Evolutionary conservation across 2,329 filamentous ascomycete species (phyloP), one percentile per base, ranked within the genome.

Genomic region (Cryphonectria radicalis): DNA sequence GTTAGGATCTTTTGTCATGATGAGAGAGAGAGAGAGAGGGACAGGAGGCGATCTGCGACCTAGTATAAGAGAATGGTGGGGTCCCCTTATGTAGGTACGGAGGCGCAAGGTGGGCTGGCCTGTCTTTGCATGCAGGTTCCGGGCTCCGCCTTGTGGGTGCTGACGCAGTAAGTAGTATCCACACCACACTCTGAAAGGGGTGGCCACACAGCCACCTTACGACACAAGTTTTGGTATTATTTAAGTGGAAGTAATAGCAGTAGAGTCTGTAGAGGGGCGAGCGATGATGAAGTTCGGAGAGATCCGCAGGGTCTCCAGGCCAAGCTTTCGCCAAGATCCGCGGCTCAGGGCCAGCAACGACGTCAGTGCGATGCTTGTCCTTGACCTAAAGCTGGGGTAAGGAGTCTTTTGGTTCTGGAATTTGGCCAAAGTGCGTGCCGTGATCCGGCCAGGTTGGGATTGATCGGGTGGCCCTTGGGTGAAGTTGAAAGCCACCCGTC

Each of bases 291-390:
- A 22, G 35, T 46, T 14, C 62, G 63, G 57, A 53, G 59, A 32
- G 28, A 70, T 50, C 46, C 57, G n/a, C 55, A 67, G 67, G 70
- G 69, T 60, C 35, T 43, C 53, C 50, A 60, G 66, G 73, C 72
- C 70, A 74, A 73, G 73, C 73, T 70, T 73, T 74, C 68, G 73
- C 73, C 73, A 74, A 74, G 73, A 70, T 70, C 68, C 60, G 68
- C 55, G 72, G 73, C 68, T 72, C 64, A 46, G 63, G 69, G 57
- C 53, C 32, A 63, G 62, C 37, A 35, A 63, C 71, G 69, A 73
- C 63, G 71, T 73, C 71, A 73, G 66, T 66, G 68, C 43, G 37
- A 70, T 59, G 71, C 62, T 63, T 53, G 43, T 68, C 67, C 57
- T 63, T 50, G 67, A 40, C 25, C n/a, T n/a, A 14, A 67, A 62